A percentile compares a stretch with the other conserved stretches of the same genome.
These are phyloP conservation scores for Colletotrichum cordylinicola DNA, from an alignment of 2,329 filamentous ascomycete genomes.

Conservation along the genomic window DNA sequence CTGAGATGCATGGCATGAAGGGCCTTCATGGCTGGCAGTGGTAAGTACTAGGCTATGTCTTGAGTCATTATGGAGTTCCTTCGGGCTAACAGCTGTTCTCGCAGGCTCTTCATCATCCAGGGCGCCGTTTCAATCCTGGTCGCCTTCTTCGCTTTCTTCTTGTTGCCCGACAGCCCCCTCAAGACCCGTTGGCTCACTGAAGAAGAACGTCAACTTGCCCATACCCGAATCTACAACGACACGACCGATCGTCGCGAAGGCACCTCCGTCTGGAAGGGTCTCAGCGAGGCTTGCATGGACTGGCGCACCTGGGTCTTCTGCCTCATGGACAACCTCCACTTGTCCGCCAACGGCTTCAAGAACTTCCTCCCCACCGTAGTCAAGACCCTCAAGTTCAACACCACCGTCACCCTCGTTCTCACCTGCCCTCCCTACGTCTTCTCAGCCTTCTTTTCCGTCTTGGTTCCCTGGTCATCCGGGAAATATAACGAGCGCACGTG, in stretches of 20 bases:
- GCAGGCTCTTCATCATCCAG: slow-evolving; percentile 46
- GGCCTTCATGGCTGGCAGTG: slow-evolving; percentile 48
- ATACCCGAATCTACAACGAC: slow-evolving; percentile 34
- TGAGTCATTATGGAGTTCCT: background rate
- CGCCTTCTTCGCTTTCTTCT: slow-evolving; percentile 37
- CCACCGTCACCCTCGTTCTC: slow-evolving; percentile 51
- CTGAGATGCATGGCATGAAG: slow-evolving; percentile 43
- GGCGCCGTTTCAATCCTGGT: slow-evolving; percentile 40
- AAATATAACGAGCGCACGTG: slow-evolving; percentile 52
- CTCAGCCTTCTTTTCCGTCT: slow-evolving; percentile 43
- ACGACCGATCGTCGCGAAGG: slow-evolving; percentile 40
- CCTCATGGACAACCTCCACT: slow-evolving; percentile 56
- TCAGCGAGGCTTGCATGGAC: slow-evolving; percentile 49
- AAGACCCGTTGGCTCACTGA: slow-evolving; percentile 42
- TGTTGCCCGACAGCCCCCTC: slow-evolving; percentile 44
- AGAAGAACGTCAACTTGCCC: slow-evolving; percentile 46
- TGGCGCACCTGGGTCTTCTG: slow-evolving; percentile 54
- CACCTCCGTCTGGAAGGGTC: slow-evolving; percentile 46
- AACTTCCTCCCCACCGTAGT: slow-evolving; percentile 40
- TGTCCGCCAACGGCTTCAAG: slow-evolving; percentile 54
- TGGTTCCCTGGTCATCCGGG: slow-evolving; percentile 46
- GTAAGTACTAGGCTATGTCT: slow-evolving; percentile 25
- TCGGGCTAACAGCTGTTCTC: background rate
- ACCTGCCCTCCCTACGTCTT: slow-evolving; percentile 51
- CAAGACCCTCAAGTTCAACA: slow-evolving; percentile 45